Evolutionary conservation across 495 filamentous ascomycete genomes (phyloP), one percentile per base, ranked within the genome.

Genomic region (Talaromyces nanjingensis): DNA sequence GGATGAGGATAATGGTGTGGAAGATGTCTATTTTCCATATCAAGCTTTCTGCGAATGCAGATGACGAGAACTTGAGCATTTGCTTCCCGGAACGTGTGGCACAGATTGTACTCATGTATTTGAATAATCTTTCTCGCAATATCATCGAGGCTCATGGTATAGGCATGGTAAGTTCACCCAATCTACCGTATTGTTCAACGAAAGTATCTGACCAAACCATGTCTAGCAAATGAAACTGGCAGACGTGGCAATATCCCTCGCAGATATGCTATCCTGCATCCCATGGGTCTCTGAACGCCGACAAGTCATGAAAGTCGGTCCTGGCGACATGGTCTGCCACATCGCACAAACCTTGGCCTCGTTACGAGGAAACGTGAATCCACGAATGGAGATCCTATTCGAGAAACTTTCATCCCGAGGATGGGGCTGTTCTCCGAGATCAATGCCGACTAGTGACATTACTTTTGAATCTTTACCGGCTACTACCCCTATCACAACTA

Each of bases 1-100:
- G 79, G 79, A 80, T 82, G 78, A 73, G 76, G 14, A 76, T 79
- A 49, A 66, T 79, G 7, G 59, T 80, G 42, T 82, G 79, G 79
- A 71, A 76, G 42, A 69, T 75, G 6, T 69, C 75, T 0, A 62
- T 62, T 33, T 62, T 62, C 18, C 60, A 62, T 24, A 54, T 62
- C 27, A 62, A 62, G 20, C 60, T 62, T 16, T 62, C 60, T 37
- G 60, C 27, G 29, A 34, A 62, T 31, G 20, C 60, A 16, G 45
- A 62, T 29, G 45, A 62, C 11, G 71, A 71, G 25, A 62, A 54
- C 29, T 24, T 62, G 16, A 62, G 60, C 18, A 52, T 62, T 22
- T 49, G 42, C 22, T 76, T 76, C 33, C 79, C 79, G 0, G 70
- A 77, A 14, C 66, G 74, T 24, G 75, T 82, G 25, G 78, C 78